Base-by-base conservation (phyloP, 306 rosid genomes). In the Quercus aquifolioides region DNA sequence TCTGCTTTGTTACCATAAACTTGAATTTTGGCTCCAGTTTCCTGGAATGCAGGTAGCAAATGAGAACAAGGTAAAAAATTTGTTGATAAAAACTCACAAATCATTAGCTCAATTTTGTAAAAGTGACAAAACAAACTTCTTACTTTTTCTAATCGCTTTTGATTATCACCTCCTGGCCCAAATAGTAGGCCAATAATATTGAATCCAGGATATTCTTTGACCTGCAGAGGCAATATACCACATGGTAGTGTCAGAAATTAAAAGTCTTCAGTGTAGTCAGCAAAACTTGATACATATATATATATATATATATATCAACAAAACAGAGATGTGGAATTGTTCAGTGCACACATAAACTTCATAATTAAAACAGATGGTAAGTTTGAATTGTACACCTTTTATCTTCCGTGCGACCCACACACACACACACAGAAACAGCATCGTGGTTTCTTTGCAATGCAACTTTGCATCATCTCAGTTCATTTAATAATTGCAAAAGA, bases 91-190 rank as follows among this genome's bases (percentile, higher is more conserved):
- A 57, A 63, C 69, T 33, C 52, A 78, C 31, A 3, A 49, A 77
- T 76, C 52, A 74, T 74, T 58, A 64, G 65, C 57, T 28, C 71
- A 79, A 20, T 20, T 7, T 9, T 76, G 49, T 35, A 38, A 38
- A 21, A 74, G 5, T 35, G 20, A 74, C 65, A 18, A 55, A 76
- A 59, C 38, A 79, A 41, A 60, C 78, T 81, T 62, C 83, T 86
- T 79, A 93, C 99, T 93, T 90, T 90, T 77, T 95, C 98, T 79
- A 92, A 78, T 58, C 83, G 96, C 89, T 88, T 94, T 82, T 90
- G 90, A 82, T 91, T 94, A 78, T 94, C 97, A 78, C 97, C 93
- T 84, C 83, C 90, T 38, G 91, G 85, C 58, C 99, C 99, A 79
- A 82, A 86, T 86, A 94, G 88, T 64, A 92, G 87, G 77, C 90